Base-by-base conservation (phyloP, 2,329 filamentous ascomycete species). In the Aspergillus pseudonomiae region DNA sequence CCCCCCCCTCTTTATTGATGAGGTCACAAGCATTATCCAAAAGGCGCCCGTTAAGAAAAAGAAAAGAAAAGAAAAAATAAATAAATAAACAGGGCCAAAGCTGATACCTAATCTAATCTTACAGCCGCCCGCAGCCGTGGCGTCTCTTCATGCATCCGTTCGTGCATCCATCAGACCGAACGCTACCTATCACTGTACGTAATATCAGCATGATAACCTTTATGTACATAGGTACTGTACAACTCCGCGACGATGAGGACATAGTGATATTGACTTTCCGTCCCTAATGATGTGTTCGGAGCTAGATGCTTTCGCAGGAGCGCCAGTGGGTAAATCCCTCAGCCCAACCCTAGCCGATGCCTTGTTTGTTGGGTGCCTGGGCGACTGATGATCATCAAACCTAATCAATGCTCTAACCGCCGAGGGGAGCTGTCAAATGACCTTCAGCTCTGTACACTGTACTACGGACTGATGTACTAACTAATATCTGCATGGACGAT, bases 391-490 rank as follows among this genome's bases (percentile, higher is more conserved):
- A 52, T 52, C 28, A 16, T 9, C 26, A 52, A 52, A 52, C 48
- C 21, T 52, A 52, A 52, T 52, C 28, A n/a, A 34, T 24, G 48
- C 9, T 34, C 21, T 32, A 11, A 30, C 19, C 28, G 6, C 46
- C 46, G 26, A 50, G 46, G 26, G 46, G 16, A 52, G 48, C 48
- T 52, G 48, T 52, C 48, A 52, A 32, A 52, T 52, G 48, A 52
- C 48, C 48, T 34, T 12, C 12, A 52, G 48, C 28, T 32, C 28
- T 19, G 46, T 50, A 30, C 46, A 30, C 28, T n/a, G 28, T 12
- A 52, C 48, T n/a, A 21, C 48, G 4, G 16, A 21, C 9, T 52
- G 7, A 30, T 32, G 16, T 48, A 48, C 24, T 21, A 21, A 45
- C n/a, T 36, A 36, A 16, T 36, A 48, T 3, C 24, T 48, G 24